Base-by-base conservation (phyloP, 768 basidiomycete species). In the Leccinellum albellum region DNA sequence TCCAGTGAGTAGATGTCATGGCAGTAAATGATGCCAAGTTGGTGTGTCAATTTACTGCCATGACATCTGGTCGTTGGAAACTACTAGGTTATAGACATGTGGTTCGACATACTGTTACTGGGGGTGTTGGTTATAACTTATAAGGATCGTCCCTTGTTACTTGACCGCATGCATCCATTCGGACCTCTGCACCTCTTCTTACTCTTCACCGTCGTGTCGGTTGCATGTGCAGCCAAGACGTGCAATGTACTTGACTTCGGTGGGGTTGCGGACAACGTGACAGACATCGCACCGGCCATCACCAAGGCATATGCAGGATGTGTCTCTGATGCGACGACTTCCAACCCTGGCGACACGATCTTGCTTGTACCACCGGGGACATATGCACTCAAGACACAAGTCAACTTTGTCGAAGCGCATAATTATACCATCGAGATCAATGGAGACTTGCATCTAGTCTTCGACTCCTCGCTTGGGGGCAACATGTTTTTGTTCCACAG, bases 241-340 rank as follows among this genome's bases (percentile, higher is more conserved):
- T 58, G 63, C 53, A 59, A 59, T 35, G 52, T 59, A 17, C 52
- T 51, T 2, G 2, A 13, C 50, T 63, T 51, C 1, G 50, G 55
- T n/a, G 64, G 56, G n/a, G 20, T 37, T 35, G 54, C 54, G 17
- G 56, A 65, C 35, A 48, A 47, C 12, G 8, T 21, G 33, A 51
- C 47, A 8, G 56, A 65, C 29, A 46, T 52, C 2, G 57, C 21
- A 6, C 57, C 44, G 10, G 61, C 48, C 15, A 52, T 57, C 14
- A 37, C 14, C 47, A 53, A 49, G 40, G 54, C 65, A 31, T 49
- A 48, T 14, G 3, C 15, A 9, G 32, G 55, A 20, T 47, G 61
- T 24, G 50, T 53, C 21, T 14, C 44, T 0, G 29, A 40, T 1
- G 33, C 52, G 15, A 50, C n/a, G 20, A 56, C 54, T 6, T 44